These are phyloP conservation scores for Fusarium chuoi DNA, from an alignment of 2,329 filamentous ascomycete species.

Conservation along the genomic window DNA sequence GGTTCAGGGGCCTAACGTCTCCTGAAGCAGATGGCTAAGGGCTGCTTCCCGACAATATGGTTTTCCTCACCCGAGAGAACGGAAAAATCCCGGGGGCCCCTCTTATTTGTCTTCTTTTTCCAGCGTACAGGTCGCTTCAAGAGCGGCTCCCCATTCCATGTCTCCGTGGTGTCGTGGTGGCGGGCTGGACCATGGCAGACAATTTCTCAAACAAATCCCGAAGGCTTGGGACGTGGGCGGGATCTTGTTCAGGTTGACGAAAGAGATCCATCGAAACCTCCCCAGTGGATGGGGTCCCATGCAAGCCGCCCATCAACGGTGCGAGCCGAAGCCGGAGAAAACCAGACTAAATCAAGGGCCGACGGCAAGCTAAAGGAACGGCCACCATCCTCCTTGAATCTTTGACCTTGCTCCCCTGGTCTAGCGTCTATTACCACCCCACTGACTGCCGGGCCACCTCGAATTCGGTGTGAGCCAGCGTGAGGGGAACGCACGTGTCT, in stretches of 20 bases:
- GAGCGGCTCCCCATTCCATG: slow-evolving; percentile 6
- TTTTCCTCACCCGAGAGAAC: slow-evolving; percentile 24
- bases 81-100: slow-evolving; percentile 17
- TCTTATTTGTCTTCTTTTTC: slow-evolving; percentile 6
- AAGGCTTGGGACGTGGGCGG: slow-evolving; percentile 46
- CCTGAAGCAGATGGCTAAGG: slow-evolving; percentile 10
- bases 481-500: slow-evolving; percentile 48
- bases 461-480: slow-evolving; percentile 28
- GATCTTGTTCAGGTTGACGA: slow-evolving; percentile 40
- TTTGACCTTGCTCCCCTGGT: slow-evolving; percentile 35
- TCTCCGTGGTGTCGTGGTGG: slow-evolving; percentile 31
- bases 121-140: slow-evolving; percentile 1
- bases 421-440: slow-evolving; percentile 39
- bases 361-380: slow-evolving; percentile 41
- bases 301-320: slow-evolving; percentile 49
- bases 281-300: slow-evolving; percentile 42
- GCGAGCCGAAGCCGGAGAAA: slow-evolving; percentile 52
- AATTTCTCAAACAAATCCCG: slow-evolving; percentile 39
- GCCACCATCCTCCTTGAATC: slow-evolving; percentile 27
- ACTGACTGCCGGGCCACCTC: slow-evolving; percentile 29
- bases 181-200: slow-evolving; percentile 27
- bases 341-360: slow-evolving; percentile 47
- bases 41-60: slow-evolving; percentile 31
- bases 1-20: slow-evolving; percentile 25
- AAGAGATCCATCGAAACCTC: slow-evolving; percentile 37